Evolutionary conservation across 2,329 filamentous ascomycete species (phyloP).

Genomic region (Nemania bipapillata): DNA sequence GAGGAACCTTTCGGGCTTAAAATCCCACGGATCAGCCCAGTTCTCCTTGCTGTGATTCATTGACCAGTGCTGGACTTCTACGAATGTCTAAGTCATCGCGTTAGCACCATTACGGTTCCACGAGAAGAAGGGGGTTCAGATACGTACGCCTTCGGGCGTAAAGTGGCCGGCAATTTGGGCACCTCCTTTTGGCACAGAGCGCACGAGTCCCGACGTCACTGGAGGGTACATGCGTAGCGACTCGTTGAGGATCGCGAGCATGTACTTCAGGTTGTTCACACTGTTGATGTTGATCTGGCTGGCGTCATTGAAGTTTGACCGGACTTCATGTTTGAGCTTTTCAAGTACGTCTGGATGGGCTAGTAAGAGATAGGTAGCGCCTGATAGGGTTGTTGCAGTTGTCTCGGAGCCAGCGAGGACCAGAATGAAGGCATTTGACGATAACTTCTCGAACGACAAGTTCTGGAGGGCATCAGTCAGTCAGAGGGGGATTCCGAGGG

Average conservation of each 20-base stretch:
- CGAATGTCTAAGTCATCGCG: conserved; percentile 47
- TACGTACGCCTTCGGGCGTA: conserved; percentile 47
- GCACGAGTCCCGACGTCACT: conserved; percentile 43
- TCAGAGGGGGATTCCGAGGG: neutral
- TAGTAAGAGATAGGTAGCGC: conserved; percentile 48
- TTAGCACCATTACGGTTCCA: conserved; percentile 20
- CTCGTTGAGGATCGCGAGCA: conserved; percentile 58
- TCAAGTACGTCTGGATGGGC: conserved; percentile 48
- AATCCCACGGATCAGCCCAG: conserved; percentile 55
- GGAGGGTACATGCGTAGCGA: conserved; percentile 57
- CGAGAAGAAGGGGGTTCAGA: neutral
- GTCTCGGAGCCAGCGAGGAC: conserved; percentile 49
- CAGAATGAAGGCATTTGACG: conserved; percentile 46
- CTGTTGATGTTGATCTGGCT: conserved; percentile 55
- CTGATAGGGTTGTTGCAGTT: conserved; percentile 48
- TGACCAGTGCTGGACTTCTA: conserved; percentile 55
- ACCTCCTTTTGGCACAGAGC: conserved; percentile 42
- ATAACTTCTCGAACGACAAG: conserved; percentile 45
- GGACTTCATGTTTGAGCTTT: conserved; percentile 55
- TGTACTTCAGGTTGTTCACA: conserved; percentile 53
- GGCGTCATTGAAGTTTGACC: conserved; percentile 51
- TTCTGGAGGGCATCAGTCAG: conserved; percentile 34
- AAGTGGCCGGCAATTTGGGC: conserved; percentile 44
- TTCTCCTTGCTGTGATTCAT: conserved; percentile 53
- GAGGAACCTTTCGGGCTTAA: conserved; percentile 56